Evolutionary conservation across 2,329 filamentous ascomycete genomes (phyloP).

Genomic region (Incumbomyces lentus): DNA sequence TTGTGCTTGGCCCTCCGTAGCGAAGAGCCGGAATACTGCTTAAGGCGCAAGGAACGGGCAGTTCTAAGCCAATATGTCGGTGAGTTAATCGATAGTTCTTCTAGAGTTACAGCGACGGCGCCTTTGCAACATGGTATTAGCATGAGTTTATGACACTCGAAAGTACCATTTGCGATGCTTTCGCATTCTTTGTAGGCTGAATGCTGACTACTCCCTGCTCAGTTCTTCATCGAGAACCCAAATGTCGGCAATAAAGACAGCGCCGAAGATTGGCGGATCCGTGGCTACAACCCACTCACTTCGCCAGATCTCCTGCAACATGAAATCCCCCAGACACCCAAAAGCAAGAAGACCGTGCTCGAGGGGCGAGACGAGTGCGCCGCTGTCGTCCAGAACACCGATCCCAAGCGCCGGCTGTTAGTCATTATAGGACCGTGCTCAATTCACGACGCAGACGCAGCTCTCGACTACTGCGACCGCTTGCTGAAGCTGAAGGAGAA

Average conservation of each 20-base stretch:
- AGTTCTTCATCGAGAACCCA: constrained; percentile 71
- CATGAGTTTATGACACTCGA: no score
- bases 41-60: no score
- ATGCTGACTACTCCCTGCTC: neutral
- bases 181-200: no score
- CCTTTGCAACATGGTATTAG: no score
- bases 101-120: no score
- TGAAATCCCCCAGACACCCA: constrained; percentile 57
- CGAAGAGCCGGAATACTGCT: no score
- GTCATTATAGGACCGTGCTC: constrained; percentile 95
- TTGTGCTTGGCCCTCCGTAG: no score
- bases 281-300: constrained; percentile 89
- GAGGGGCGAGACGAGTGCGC: constrained; percentile 46
- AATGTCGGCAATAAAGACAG: constrained; percentile 64
- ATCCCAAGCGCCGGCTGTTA: constrained; percentile 65
- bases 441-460: constrained; percentile 83
- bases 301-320: constrained; percentile 75
- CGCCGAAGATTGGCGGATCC: constrained; percentile 75
- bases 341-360: constrained; percentile 34
- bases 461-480: constrained; percentile 75
- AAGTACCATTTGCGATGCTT: no score
- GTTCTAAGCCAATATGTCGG: no score
- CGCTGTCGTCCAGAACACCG: constrained; percentile 60
- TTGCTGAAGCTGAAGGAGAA: constrained; percentile 68
- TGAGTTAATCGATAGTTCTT: no score